Conservation (phyloP, 2,329 filamentous ascomycete species). For the Colletotrichum brevisporum region DNA sequence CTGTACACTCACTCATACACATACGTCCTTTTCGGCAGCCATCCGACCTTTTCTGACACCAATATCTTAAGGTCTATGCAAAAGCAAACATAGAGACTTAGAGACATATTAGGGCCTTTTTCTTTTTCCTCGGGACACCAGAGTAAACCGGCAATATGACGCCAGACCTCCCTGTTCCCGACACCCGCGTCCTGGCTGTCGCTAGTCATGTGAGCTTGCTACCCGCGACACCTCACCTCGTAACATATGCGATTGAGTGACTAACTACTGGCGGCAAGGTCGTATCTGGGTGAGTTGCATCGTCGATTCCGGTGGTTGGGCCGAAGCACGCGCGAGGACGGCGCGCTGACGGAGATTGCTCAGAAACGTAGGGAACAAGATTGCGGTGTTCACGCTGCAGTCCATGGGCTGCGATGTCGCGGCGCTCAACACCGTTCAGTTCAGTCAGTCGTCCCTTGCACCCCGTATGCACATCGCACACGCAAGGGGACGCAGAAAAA, state of each 20-base stretch:
- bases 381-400: conserved; percentile 95
- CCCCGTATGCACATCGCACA: background rate
- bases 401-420: conserved; percentile 93
- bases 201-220: conserved; percentile 89
- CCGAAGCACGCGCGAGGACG: too few relatives aligned
- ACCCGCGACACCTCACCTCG: background rate
- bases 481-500: too few relatives aligned
- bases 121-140: background rate
- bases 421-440: conserved; percentile 95
- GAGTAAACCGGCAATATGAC: conserved; percentile 49
- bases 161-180: conserved; percentile 62
- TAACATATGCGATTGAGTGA: conserved; percentile 36
- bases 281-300: conserved; percentile 57
- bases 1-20: background rate
- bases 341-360: background rate
- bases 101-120: background rate
- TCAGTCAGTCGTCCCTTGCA: conserved; percentile 74
- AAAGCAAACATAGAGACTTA: conserved; percentile 3
- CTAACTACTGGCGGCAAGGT: conserved; percentile 52
- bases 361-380: conserved; percentile 98
- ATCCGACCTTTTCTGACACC: conserved; percentile 14
- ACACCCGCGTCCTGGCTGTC: conserved; percentile 83
- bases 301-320: background rate
- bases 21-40: background rate
- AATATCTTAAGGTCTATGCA: conserved; percentile 14